These are phyloP conservation scores for Reticulascus tulasneorum DNA, from an alignment of 2,329 filamentous ascomycete genomes.

Conservation along the genomic window DNA sequence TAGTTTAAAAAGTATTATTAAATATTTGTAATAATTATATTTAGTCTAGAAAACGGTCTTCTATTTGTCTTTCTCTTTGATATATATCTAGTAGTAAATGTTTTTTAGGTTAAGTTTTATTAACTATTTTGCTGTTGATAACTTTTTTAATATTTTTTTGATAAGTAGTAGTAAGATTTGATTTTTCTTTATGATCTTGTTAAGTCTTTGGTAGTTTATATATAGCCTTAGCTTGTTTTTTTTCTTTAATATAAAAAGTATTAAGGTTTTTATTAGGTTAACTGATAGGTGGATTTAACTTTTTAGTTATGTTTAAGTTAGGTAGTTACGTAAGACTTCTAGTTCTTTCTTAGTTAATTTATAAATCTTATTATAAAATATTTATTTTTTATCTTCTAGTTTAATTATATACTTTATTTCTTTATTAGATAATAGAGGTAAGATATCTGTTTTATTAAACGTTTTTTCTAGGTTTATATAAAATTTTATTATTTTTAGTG, in stretches of 20 bases:
- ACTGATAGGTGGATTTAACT: not conserved
- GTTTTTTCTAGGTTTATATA: not conserved
- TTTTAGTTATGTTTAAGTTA: not conserved
- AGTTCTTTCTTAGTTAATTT: not conserved
- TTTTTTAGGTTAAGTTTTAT: too few species aligned
- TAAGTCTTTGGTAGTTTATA: not conserved
- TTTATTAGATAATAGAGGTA: not conserved
- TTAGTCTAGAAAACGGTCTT: not conserved
- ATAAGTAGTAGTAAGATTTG: not conserved
- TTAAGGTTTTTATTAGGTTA: not conserved
- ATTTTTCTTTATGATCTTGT: not conserved
- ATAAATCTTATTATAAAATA: not conserved
- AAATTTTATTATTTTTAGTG: too few species aligned
- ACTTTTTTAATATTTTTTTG: not conserved
- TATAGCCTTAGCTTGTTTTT: too few species aligned
- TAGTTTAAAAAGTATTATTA: too few species aligned
- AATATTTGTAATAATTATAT: not conserved
- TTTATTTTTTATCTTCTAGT: not conserved
- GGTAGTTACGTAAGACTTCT: not conserved
- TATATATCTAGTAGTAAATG: too few species aligned
- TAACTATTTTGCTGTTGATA: too few species aligned
- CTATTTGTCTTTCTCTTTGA: too few species aligned
- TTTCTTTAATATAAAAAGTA: too few species aligned
- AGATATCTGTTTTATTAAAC: not conserved
- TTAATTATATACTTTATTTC: not conserved